Evolutionary conservation across 352 stramenopile genomes (phyloP).

Genomic region (Elongisporangium senticosum): DNA sequence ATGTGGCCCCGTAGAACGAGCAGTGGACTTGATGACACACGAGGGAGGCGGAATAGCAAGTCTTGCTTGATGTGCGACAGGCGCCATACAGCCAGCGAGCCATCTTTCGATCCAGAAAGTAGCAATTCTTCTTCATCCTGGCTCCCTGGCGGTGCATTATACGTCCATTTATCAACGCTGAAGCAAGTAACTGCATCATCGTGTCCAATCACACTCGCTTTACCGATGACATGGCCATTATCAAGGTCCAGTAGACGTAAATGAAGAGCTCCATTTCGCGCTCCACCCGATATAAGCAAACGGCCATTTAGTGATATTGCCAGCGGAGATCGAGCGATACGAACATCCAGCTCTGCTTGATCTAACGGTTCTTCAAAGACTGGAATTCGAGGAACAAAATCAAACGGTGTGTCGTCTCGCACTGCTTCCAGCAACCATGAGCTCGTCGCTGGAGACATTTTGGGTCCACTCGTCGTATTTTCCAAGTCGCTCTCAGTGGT

Average conservation of each 20-base stretch:
- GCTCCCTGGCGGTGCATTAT: constrained; percentile 22
- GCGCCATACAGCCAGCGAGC: constrained; percentile 61
- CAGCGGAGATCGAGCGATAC: constrained; percentile 35
- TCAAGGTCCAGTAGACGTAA: constrained; percentile 74
- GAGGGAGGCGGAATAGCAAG: constrained; percentile 64
- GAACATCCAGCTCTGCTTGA: background rate
- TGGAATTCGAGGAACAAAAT: constrained; percentile 74
- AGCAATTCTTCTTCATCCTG: constrained; percentile 72
- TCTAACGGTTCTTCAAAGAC: constrained; percentile 44
- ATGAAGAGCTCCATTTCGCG: constrained; percentile 66
- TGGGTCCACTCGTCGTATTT: constrained; percentile 4
- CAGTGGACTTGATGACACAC: constrained; percentile 60
- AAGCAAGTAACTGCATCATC: constrained; percentile 65
- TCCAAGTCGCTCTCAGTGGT: constrained; percentile 7
- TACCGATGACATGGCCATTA: constrained; percentile 75
- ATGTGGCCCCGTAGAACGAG: constrained; percentile 60
- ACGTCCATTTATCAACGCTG: constrained; percentile 56
- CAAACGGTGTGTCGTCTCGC: constrained; percentile 71
- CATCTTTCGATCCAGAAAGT: constrained; percentile 66
- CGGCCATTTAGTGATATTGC: constrained; percentile 66
- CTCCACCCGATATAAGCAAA: constrained; percentile 65
- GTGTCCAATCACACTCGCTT: constrained; percentile 77
- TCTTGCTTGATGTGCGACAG: constrained; percentile 70
- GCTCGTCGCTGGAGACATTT: constrained; percentile 18
- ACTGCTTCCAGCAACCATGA: constrained; percentile 67